phyloP scores from a whole-genome alignment of 2,329 filamentous ascomycete genomes.

The Calonectria crousiana region DNA sequence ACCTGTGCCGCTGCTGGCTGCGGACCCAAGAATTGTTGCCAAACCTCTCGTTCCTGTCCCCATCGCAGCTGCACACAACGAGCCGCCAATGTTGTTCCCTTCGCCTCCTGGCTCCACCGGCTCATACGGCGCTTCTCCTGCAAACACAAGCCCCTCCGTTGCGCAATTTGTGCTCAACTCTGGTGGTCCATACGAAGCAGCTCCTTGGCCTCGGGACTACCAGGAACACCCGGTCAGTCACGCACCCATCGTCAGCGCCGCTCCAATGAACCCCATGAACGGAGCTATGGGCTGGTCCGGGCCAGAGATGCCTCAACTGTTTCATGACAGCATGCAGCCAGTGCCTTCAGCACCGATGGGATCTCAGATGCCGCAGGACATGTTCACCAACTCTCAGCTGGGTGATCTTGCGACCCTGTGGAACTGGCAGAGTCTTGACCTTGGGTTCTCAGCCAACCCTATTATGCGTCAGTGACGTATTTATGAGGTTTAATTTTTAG shows the following conservation, averaged over 20 bases:
- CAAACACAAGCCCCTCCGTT: background rate
- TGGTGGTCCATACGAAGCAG: background rate
- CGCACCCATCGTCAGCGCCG: background rate
- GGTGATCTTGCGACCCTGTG: conserved; percentile 9
- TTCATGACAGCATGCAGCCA: background rate
- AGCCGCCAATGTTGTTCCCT: background rate
- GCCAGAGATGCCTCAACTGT: background rate
- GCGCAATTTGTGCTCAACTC: background rate
- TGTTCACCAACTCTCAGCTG: background rate
- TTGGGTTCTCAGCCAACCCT: conserved; percentile 1
- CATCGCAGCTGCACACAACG: background rate
- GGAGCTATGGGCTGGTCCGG: background rate
- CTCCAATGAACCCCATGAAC: background rate
- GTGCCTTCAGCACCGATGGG: background rate
- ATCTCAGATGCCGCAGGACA: background rate
- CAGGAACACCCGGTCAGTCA: background rate
- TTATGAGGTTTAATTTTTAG: background rate
- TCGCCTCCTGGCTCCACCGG: background rate
- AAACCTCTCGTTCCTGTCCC: background rate
- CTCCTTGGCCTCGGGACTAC: background rate
- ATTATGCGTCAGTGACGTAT: background rate
- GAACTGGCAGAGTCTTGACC: conserved; percentile 20
- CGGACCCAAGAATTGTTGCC: background rate
- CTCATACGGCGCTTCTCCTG: background rate
- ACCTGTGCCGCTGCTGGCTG: background rate